Evolutionary conservation across 768 basidiomycete species (phyloP), one percentile per base, ranked within the genome.

Genomic region (Boletus patriciae): DNA sequence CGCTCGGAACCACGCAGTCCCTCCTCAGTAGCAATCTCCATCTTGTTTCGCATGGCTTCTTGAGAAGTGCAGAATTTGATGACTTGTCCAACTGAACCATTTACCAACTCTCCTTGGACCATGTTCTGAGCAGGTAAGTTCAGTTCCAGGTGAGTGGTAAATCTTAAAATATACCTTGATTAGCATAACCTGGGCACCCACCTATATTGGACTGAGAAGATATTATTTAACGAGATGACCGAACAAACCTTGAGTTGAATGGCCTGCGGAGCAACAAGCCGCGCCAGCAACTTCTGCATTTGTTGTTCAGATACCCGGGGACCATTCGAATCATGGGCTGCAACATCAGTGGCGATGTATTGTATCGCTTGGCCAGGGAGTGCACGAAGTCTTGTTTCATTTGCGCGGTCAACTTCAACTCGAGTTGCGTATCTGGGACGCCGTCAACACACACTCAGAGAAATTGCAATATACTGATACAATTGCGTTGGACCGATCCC

Each of bases 181-280:
- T 3, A 90, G 68, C 90, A 92, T 92, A 5, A 96, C 94, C 68
- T 96, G 94, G 4, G 92, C 90, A 13, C 87, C 87, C 50, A 87
- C 76, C 82, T 92, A 51, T 42, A 29, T 42, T 41, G 46, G n/a
- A 34, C 57, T 64, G 45, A 55, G 47, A 31, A 49, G 23, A 46
- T 27, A 21, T 16, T 19, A 37, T 43, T 33, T n/a, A 15, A 47
- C 34, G 10, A 6, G 33, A 34, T 36, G 36, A 31, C 19, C 19
- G 7, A n/a, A 59, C 62, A 33, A 36, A 82, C 83, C 73, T 85
- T 86, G 40, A 84, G 66, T n/a, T 66, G 66, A 29, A 84, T 67
- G 10, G 36, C 46, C 49, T 73, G 73, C 6, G 77, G 80, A 13
- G 80, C 86, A 54, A 92, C 80, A 19, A 92, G 81, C n/a, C 80